Evolutionary conservation across 2,329 filamentous ascomycete species (phyloP), one percentile per base, ranked within the genome.

Genomic region (Cordyceps farinosa): DNA sequence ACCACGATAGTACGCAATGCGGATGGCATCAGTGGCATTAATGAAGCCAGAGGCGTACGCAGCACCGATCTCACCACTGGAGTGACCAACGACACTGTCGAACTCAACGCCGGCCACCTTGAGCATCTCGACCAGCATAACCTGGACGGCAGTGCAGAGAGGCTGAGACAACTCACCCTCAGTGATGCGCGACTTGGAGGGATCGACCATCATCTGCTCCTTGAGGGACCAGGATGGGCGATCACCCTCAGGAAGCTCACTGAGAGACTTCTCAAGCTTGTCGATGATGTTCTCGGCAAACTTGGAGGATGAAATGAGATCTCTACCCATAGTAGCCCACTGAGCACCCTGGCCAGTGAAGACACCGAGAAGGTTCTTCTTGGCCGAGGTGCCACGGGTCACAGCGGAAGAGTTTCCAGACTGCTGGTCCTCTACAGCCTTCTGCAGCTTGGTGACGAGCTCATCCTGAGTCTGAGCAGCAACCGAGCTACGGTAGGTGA

Each of bases 1-100:
- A 32, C 65, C 66, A 22, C 70, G 65, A 53, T 65, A 67, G 65
- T 68, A 71, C 50, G 66, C 67, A 9, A 72, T 67, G 0, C 64
- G 45, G 10, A 73, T 69, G 4, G 72, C 72, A 29, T 71, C 67
- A 2, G 66, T 30, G 0, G 63, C 64, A 0, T 62, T 64, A 5
- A 85, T 60, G 22, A 76, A 70, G 0, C 80, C 81, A 0, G 79
- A 77, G 0, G 80, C 79, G 65, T 82, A 84, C 0, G 79, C 82
- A 0, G 80, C 80, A 0, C 70, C 80, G 17, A 83, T 82, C 65
- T 84, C 81, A 2, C 81, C 81, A 0, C 77, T 79, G 0, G 80
- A 82, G 66, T 83, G 81, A 2, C 81, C 81, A 3, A 81, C 73
- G 0, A 80, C 78, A 1, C 72, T 73, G 2, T 64, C 44, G 6